Percentiles rank a stretch among this genome's conserved stretches.
Conservation (phyloP, 352 stramenopile species). For the Hyaloperonospora brassicae region DNA sequence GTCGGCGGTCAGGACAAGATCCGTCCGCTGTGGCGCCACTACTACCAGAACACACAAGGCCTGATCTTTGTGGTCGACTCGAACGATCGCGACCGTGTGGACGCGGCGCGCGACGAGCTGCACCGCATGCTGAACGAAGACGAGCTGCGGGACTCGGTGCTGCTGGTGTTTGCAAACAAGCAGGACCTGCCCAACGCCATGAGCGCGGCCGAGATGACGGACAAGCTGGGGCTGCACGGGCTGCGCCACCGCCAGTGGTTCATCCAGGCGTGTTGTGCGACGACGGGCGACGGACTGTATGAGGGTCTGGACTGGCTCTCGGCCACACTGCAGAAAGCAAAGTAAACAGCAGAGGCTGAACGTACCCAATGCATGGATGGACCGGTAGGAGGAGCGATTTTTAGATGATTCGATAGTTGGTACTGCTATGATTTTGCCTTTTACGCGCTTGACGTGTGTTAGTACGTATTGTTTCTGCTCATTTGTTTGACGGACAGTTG, state of each 20-base stretch:
- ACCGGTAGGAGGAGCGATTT: slow-evolving; percentile 22
- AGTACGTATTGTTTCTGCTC: too few species aligned
- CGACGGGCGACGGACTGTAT: slow-evolving; percentile 97
- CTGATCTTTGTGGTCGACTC: slow-evolving; percentile 99
- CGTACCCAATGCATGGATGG: slow-evolving; percentile 30
- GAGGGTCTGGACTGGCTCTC: slow-evolving; percentile 98
- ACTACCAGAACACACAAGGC: slow-evolving; percentile 99
- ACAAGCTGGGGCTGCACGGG: slow-evolving; percentile 96
- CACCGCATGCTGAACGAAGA: slow-evolving; percentile 98
- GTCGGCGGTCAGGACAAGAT: slow-evolving; percentile 99
- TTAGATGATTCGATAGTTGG: slow-evolving; percentile 31
- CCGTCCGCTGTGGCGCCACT: slow-evolving; percentile 97
- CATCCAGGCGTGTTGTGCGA: slow-evolving; percentile 99
- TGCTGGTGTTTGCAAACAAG: slow-evolving; percentile 99
- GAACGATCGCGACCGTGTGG: slow-evolving; percentile 97
- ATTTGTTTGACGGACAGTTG: too few species aligned
- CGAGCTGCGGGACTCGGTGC: slow-evolving; percentile 93
- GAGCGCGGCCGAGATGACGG: slow-evolving; percentile 96
- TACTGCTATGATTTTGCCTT: slow-evolving; percentile 32
- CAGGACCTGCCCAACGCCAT: slow-evolving; percentile 96
- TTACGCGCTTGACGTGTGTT: neutral
- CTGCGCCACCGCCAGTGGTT: slow-evolving; percentile 98
- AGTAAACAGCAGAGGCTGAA: slow-evolving; percentile 20
- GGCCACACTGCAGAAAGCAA: slow-evolving; percentile 1
- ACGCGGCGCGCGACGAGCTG: slow-evolving; percentile 94